Base-by-base conservation (phyloP, 2,329 filamentous ascomycete species). In the Coleophoma eucalyptorum region DNA sequence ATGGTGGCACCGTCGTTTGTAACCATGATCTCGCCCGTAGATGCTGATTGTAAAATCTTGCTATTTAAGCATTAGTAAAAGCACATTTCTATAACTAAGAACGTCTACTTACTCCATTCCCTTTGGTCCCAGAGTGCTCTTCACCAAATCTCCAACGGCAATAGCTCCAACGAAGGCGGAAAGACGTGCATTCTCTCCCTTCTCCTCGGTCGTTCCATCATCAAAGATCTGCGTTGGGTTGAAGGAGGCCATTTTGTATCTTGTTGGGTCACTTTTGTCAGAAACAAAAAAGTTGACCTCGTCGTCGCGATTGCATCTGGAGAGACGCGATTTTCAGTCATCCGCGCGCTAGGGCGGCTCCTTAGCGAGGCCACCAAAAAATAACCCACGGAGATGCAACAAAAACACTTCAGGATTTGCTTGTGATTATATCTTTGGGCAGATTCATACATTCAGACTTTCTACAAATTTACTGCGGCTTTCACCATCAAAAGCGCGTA, bases 1-100 rank as follows among this genome's bases (percentile, higher is more conserved):
- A 99, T 99, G 20, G 94, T 99, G 57, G 94, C 94, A 67, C 94
- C 94, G 73, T 99, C 94, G 72, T 99, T 99, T 53, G 94, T 99
- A 56, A 99, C 94, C 83, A 97, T 89, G 65, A 97, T 97, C 65
- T 97, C 90, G 64, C 90, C 90, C 38, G 94, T 97, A 45, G 93
- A 97, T 88, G 90, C 92, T 69, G 91, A 96, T 48, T 66, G 63
- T 21, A 66, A 52, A 18, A 66, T 66, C 55, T 66, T 66, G 49
- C 35, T 38, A 38, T 15, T 15, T 6, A 38, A 26, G 26, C 26
- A 26, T 26, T 8, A 26, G 26, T 8, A 26, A 26, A 26, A 8
- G 4, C 26, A 26, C 2, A 5, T 7, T 26, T 26, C 26, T 8
- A 26, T 26, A 5, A 8, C 5, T n/a, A 38, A 38, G 3, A 18